A percentile compares a stretch with the other conserved stretches of the same genome.
Conservation (phyloP, 495 filamentous ascomycete genomes). For the Podospora comata region DNA sequence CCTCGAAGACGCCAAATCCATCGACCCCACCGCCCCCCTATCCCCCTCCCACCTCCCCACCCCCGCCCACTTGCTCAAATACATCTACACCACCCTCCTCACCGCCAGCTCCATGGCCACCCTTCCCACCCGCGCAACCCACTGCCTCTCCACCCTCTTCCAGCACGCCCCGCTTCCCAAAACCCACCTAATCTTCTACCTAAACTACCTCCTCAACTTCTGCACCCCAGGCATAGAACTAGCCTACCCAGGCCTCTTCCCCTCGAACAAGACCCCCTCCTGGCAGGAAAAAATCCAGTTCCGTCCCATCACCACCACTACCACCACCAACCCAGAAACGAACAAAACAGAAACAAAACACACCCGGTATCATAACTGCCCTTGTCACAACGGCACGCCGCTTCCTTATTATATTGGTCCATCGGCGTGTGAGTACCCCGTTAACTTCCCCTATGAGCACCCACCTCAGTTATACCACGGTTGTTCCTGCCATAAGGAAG, state of each 20-base stretch:
- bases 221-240: neutral
- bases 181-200: conserved; percentile 8
- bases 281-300: neutral
- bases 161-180: neutral
- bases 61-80: conserved; percentile 18
- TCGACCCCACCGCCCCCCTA: conserved; percentile 7
- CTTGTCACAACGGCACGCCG: conserved; percentile 16
- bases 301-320: neutral
- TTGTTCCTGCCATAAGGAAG: conserved; percentile 16
- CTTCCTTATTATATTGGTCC: conserved; percentile 11
- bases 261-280: neutral
- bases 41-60: conserved; percentile 9
- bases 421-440: conserved; percentile 11
- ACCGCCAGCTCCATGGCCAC: neutral
- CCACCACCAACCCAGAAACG: neutral
- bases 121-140: neutral
- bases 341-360: neutral
- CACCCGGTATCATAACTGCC: conserved; percentile 22
- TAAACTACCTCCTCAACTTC: conserved; percentile 11
- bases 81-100: conserved; percentile 16
- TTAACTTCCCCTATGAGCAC: conserved; percentile 14
- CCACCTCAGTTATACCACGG: conserved; percentile 13
- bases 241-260: conserved; percentile 1
- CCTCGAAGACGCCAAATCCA: conserved; percentile 21
- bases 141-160: conserved; percentile 3